Conservation (phyloP, 176 grass and related monocot genomes). For the Aechmea fasciata region DNA sequence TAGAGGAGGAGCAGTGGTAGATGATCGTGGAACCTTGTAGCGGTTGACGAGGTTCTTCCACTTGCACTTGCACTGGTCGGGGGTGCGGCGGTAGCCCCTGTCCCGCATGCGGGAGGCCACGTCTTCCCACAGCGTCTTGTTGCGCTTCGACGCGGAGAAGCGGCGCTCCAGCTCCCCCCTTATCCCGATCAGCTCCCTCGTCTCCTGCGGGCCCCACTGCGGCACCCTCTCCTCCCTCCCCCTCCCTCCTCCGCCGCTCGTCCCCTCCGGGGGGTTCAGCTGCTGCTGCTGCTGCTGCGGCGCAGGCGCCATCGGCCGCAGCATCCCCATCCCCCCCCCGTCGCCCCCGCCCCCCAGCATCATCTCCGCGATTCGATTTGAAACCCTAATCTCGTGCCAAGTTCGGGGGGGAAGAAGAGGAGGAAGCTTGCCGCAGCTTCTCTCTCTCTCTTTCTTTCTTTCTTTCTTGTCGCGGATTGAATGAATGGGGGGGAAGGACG, state of each 20-base stretch:
- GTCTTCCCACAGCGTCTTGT: slow-evolving; percentile 75
- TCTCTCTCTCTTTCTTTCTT: no score
- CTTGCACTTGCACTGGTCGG: slow-evolving; percentile 98
- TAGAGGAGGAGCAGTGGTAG: background rate
- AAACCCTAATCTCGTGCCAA: no score
- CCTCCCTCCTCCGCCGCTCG: slow-evolving; percentile 10
- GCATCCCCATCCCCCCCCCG: background rate
- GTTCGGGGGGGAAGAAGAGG: no score
- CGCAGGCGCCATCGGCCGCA: background rate
- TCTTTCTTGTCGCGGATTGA: no score
- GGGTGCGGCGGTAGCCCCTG: slow-evolving; percentile 53
- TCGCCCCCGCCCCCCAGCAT: background rate
- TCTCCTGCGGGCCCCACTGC: slow-evolving; percentile 74
- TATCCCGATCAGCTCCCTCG: slow-evolving; percentile 59
- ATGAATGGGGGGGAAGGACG: no score
- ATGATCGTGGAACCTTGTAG: slow-evolving; percentile 47
- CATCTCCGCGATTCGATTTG: no score
- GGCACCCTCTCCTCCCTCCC: slow-evolving; percentile 50
- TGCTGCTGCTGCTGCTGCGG: no score
- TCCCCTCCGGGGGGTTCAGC: background rate
- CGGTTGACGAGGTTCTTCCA: slow-evolving; percentile 96
- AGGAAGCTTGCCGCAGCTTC: no score
- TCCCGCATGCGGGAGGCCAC: slow-evolving; percentile 44
- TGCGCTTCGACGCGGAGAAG: slow-evolving; percentile 33
- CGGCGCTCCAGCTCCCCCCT: slow-evolving; percentile 62